These are phyloP conservation scores for Gomphus sp. DNA, from an alignment of 1,284 basidiomycete species.

Conservation along the genomic window DNA sequence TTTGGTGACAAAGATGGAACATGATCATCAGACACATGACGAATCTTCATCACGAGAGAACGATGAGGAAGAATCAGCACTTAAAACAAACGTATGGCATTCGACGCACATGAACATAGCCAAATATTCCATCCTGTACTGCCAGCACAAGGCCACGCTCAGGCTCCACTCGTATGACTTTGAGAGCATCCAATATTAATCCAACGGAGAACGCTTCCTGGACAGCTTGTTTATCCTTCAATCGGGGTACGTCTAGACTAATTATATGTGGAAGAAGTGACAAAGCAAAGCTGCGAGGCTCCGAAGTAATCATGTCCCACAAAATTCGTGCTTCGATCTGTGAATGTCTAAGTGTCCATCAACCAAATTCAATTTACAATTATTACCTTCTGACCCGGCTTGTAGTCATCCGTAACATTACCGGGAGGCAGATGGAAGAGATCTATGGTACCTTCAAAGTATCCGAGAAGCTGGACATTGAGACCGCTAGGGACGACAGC, in stretches of 20 bases:
- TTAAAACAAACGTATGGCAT: not conserved
- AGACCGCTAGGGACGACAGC: constrained; percentile 73
- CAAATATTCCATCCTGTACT: constrained; percentile 55
- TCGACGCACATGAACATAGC: constrained; percentile 76
- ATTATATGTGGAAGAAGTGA: constrained; percentile 71
- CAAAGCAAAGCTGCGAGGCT: constrained; percentile 76
- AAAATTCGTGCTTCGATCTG: constrained; percentile 78
- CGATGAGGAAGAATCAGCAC: not conserved
- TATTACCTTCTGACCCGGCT: constrained; percentile 67
- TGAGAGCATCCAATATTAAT: constrained; percentile 59
- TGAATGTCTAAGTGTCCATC: not conserved
- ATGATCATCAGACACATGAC: constrained; percentile 89
- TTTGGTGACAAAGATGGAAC: constrained; percentile 62
- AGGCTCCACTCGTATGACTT: constrained; percentile 63
- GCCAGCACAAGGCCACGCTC: constrained; percentile 78
- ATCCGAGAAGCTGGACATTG: constrained; percentile 86
- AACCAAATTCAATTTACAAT: not conserved
- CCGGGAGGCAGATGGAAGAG: constrained; percentile 62
- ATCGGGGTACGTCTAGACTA: constrained; percentile 34
- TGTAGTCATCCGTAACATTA: constrained; percentile 46
- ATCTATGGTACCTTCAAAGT: constrained; percentile 90
- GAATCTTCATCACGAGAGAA: constrained; percentile 52
- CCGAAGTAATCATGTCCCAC: constrained; percentile 65
- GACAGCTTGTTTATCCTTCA: constrained; percentile 28
- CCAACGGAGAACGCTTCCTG: constrained; percentile 67